phyloP scores from a whole-genome alignment of 2,329 filamentous ascomycete genomes.

The Talaromyces marneffei region DNA sequence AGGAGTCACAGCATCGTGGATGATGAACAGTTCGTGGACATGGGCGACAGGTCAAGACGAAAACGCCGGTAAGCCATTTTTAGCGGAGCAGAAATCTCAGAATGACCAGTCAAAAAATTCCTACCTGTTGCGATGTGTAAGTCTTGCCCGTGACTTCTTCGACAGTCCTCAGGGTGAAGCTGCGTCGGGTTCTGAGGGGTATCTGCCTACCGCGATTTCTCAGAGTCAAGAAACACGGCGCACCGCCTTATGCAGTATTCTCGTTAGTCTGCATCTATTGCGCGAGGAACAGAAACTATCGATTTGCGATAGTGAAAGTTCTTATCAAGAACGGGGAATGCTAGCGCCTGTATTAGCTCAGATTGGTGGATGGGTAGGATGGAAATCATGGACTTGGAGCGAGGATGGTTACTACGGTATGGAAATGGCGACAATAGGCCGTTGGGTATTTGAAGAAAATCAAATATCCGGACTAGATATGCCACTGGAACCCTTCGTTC shows the following conservation, averaged over 20 bases:
- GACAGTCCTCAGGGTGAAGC: slow-evolving; percentile 53
- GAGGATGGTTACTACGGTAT: slow-evolving; percentile 52
- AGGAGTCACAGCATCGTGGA: slow-evolving; percentile 39
- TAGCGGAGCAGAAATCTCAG: slow-evolving; percentile 21
- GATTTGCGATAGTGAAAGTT: slow-evolving; percentile 49
- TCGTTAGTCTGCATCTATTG: slow-evolving; percentile 75
- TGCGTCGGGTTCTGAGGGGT: slow-evolving; percentile 53
- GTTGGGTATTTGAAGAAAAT: slow-evolving; percentile 53
- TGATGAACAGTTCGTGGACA: slow-evolving; percentile 61
- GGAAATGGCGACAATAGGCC: slow-evolving; percentile 53
- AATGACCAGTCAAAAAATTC: slow-evolving; percentile 34
- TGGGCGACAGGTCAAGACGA: slow-evolving; percentile 60
- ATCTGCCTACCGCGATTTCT: slow-evolving; percentile 57
- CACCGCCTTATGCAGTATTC: slow-evolving; percentile 61
- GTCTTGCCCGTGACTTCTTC: slow-evolving; percentile 61
- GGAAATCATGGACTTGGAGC: slow-evolving; percentile 56
- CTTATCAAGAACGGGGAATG: slow-evolving; percentile 41
- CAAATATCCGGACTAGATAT: slow-evolving; percentile 40
- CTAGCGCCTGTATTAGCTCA: slow-evolving; percentile 74
- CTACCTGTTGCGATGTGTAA: slow-evolving; percentile 46
- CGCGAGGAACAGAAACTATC: slow-evolving; percentile 84
- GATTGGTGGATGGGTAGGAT: slow-evolving; percentile 74
- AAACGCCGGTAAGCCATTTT: slow-evolving; percentile 19
- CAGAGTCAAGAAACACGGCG: slow-evolving; percentile 53
- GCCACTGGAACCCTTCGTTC: slow-evolving; percentile 48